These are phyloP conservation scores for Paraglomus occultum DNA, from an alignment of 192 early-diverging fungal species.

Conservation along the genomic window DNA sequence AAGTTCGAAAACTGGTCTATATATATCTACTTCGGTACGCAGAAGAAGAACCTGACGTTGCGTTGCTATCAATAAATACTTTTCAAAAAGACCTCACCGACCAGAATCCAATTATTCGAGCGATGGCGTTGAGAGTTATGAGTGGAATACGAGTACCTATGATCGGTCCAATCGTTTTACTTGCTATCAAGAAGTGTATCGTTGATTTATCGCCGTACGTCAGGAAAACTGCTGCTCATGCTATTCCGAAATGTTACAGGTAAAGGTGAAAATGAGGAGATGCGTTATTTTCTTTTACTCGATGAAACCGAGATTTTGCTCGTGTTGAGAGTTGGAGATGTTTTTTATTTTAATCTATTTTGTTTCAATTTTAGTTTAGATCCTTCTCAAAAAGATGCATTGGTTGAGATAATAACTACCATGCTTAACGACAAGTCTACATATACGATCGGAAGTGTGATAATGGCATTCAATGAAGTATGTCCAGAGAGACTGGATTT, in stretches of 20 bases:
- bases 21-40: conserved; percentile 95
- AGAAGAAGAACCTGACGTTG: conserved; percentile 94
- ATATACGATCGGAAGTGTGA: conserved; percentile 82
- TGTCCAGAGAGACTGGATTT: conserved; percentile 84
- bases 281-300: neutral
- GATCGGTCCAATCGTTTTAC: conserved; percentile 87
- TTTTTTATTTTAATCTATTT: neutral
- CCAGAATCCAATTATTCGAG: conserved; percentile 88
- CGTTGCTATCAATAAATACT: conserved; percentile 93
- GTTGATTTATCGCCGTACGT: conserved; percentile 91
- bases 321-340: neutral
- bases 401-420: conserved; percentile 71
- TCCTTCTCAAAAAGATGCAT: conserved; percentile 65
- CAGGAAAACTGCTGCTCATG: conserved; percentile 87
- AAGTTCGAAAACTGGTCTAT: conserved; percentile 93
- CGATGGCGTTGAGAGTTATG: conserved; percentile 95
- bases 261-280: conserved; percentile 33
- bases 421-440: conserved; percentile 84
- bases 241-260: conserved; percentile 85
- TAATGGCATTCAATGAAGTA: conserved; percentile 81
- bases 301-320: neutral
- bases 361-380: conserved; percentile 63
- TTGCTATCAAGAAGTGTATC: conserved; percentile 85
- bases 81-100: conserved; percentile 97
- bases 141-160: conserved; percentile 90